phyloP scores from a whole-genome alignment of 2,329 filamentous ascomycete species.

The Fusarium sp. region DNA sequence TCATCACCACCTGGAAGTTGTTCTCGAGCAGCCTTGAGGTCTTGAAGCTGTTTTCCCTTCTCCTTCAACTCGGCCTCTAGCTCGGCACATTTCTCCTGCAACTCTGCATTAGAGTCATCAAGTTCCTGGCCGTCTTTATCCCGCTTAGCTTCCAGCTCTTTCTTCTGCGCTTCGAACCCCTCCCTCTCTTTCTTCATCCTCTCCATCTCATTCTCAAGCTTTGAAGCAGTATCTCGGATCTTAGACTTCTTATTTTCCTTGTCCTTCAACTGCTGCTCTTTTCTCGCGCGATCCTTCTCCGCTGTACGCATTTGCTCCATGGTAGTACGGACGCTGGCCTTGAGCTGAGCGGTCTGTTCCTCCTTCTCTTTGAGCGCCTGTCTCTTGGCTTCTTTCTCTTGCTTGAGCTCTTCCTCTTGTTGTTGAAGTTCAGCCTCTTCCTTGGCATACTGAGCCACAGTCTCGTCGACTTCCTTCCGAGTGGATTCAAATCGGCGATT shows the following conservation, averaged over 20 bases:
- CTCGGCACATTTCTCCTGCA: constrained; percentile 70
- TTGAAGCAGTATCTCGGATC: constrained; percentile 72
- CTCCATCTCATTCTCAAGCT: constrained; percentile 71
- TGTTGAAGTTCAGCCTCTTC: constrained; percentile 76
- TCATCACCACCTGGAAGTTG: constrained; percentile 69
- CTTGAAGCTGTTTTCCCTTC: constrained; percentile 72
- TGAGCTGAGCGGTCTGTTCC: constrained; percentile 84
- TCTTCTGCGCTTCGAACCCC: constrained; percentile 62
- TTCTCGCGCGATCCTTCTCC: constrained; percentile 79
- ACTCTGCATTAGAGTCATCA: constrained; percentile 62
- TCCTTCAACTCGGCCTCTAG: constrained; percentile 78
- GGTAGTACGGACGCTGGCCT: constrained; percentile 79
- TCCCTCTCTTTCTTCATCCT: constrained; percentile 65
- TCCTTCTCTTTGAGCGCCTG: constrained; percentile 87
- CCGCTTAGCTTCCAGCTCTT: constrained; percentile 58
- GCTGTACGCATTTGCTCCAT: constrained; percentile 83
- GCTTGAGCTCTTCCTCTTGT: constrained; percentile 72
- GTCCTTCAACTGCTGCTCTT: constrained; percentile 75
- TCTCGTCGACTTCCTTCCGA: constrained; percentile 83
- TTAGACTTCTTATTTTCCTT: constrained; percentile 74
- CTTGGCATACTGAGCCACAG: constrained; percentile 72
- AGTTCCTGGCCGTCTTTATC: constrained; percentile 61
- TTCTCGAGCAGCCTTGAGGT: constrained; percentile 75
- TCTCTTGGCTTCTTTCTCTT: constrained; percentile 81
- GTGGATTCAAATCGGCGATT: constrained; percentile 83